These are phyloP conservation scores for Sporothrix brasiliensis DNA, from an alignment of 2,329 filamentous ascomycete genomes.

Conservation along the genomic window DNA sequence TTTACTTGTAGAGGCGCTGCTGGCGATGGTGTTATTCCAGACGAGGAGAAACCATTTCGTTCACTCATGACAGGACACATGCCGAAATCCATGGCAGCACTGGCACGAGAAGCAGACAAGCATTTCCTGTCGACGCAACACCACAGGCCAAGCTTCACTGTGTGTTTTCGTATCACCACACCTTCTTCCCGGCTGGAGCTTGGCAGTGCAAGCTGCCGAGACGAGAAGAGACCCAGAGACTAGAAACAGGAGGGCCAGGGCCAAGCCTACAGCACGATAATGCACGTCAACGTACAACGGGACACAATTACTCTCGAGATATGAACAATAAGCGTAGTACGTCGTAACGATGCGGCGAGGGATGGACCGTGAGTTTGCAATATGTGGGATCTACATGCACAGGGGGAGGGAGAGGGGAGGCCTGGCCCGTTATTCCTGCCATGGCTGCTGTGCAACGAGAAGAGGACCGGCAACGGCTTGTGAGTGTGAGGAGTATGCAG, in stretches of 20 bases:
- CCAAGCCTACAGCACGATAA: slow-evolving; percentile 24
- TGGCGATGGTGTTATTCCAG: no score
- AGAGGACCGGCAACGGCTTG: no score
- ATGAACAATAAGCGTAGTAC: background rate
- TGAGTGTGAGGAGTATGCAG: no score
- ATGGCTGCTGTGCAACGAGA: slow-evolving; percentile 24
- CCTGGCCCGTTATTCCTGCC: background rate
- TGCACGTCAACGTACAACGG: slow-evolving; percentile 18
- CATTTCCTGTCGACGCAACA: slow-evolving; percentile 4
- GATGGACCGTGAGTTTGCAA: no score
- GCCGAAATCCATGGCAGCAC: background rate
- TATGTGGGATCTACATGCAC: background rate
- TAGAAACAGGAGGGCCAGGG: slow-evolving; percentile 11
- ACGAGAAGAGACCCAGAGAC: background rate
- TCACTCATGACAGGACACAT: background rate
- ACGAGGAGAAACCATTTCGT: no score
- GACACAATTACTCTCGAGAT: background rate
- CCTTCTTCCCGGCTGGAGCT: background rate
- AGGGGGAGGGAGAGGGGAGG: background rate
- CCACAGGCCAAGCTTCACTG: slow-evolving; percentile 24
- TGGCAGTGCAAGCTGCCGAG: background rate
- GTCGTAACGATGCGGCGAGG: background rate
- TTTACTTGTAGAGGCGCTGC: no score
- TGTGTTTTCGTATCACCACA: background rate
- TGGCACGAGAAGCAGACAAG: slow-evolving; percentile 6